Base-by-base conservation (phyloP, 2,329 filamentous ascomycete species). In the Fusarium decemcellulare region DNA sequence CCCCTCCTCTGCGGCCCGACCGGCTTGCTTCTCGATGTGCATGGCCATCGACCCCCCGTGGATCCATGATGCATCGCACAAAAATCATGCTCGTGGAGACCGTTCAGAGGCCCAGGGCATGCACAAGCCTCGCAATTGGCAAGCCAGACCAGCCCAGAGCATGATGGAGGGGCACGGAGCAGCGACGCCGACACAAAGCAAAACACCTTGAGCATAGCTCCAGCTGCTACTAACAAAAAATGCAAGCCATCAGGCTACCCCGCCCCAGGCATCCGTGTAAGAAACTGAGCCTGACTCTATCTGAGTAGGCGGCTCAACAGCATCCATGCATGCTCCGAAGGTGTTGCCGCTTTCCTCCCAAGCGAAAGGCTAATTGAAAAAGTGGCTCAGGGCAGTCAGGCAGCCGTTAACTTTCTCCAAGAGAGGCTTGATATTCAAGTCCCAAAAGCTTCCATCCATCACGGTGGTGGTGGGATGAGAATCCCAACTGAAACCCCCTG, bases 181-280 rank as follows among this genome's bases (percentile, higher is more conserved):
- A 46, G 44, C 32, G 34, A 48, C 23, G 34, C 56, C 39, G 34
- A 62, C 55, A 14, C 32, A 42, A 39, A 53, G 47, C 48, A 65
- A 52, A 64, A 56, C 16, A 53, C 50, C 32, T 50, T 18, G n/a
- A 56, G 5, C 16, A 44, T 44, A 18, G 16, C 39, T 40, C 16
- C 12, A 46, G 18, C 18, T 23, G 18, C 18, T 23, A 23, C 34
- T 37, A 16, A 14, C 30, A 51, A 42, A 32, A 50, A 42, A 36
- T 46, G 53, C 16, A 64, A 34, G 54, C 44, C 40, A 54, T 61
- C 23, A 42, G 52, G 43, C 16, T 61, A 57, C 67, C 67, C 63
- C 59, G 59, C 67, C 52, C 63, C 23, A 70, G 59, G 67, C 63
- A 70, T 58, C 55, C 29, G 55, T 51, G 36, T 59, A 59, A 57